Conservation (phyloP, 176 grass and related monocot genomes). For the Avena sativa region DNA sequence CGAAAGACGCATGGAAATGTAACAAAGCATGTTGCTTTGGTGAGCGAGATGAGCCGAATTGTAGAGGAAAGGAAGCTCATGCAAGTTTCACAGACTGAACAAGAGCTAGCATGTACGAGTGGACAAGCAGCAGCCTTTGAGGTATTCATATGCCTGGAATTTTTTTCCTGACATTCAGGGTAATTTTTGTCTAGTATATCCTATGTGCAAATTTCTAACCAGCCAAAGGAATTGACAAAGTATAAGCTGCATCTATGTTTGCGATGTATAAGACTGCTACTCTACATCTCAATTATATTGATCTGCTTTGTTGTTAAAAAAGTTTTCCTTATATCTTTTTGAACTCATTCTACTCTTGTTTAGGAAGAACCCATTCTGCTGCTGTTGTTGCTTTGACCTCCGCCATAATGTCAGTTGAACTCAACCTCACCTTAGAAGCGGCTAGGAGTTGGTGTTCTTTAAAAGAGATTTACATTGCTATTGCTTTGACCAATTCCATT, state of each 20-base stretch:
- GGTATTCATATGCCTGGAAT: conserved; percentile 45
- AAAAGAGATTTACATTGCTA: conserved; percentile 10
- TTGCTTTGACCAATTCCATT: conserved; percentile 21
- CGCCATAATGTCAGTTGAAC: neutral
- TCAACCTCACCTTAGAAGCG: neutral
- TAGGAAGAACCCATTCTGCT: neutral
- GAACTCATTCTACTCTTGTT: conserved; percentile 8
- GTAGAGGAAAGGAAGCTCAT: conserved; percentile 95
- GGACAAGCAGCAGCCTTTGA: conserved; percentile 95
- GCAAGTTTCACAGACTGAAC: conserved; percentile 94
- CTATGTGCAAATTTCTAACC: conserved; percentile 15
- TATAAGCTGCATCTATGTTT: conserved; percentile 9
- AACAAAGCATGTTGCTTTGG: conserved; percentile 93
- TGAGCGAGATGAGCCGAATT: conserved; percentile 97
- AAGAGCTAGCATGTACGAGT: conserved; percentile 95
- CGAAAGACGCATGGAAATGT: conserved; percentile 95
- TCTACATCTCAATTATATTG: neutral
- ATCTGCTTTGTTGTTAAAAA: neutral
- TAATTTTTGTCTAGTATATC: conserved; percentile 10
- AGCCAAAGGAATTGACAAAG: neutral
- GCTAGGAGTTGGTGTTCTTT: neutral
- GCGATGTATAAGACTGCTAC: neutral
- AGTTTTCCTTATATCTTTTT: neutral
- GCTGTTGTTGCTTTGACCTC: neutral
- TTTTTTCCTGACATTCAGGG: conserved; percentile 17